phyloP scores from a whole-genome alignment of 345 rosid genomes.

The Citrus sp. region DNA sequence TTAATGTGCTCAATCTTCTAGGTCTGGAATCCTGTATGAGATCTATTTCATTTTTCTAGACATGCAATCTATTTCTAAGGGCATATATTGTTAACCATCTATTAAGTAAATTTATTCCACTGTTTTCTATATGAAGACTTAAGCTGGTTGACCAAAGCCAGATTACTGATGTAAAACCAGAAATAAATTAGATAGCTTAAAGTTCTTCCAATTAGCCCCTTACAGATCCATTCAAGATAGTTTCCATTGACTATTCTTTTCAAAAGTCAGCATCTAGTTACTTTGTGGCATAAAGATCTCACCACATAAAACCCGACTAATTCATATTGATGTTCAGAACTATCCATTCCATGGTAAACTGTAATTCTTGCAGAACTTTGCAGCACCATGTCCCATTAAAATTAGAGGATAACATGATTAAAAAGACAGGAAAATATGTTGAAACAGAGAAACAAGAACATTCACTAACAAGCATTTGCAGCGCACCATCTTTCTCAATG shows the following conservation, averaged over 20 bases:
- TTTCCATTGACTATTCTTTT: background rate
- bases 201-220: background rate
- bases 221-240: background rate
- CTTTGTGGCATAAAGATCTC: background rate
- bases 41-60: background rate
- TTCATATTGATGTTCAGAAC: background rate
- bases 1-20: background rate
- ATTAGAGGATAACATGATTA: slow-evolving; percentile 11
- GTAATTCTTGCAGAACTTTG: background rate
- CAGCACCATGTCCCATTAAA: background rate
- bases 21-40: background rate
- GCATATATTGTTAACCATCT: background rate
- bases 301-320: background rate
- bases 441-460: slow-evolving; percentile 27
- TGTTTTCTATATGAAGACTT: background rate
- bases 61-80: background rate
- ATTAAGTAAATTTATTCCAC: background rate
- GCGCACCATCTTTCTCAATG: slow-evolving; percentile 86
- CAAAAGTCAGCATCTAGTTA: background rate
- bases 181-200: background rate
- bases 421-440: background rate
- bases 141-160: background rate
- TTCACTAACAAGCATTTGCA: slow-evolving; percentile 97
- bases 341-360: background rate
- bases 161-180: background rate